Percentiles rank a stretch among this genome's conserved stretches.
Conservation (phyloP, 306 rosid genomes). For the Castanea sativa region DNA sequence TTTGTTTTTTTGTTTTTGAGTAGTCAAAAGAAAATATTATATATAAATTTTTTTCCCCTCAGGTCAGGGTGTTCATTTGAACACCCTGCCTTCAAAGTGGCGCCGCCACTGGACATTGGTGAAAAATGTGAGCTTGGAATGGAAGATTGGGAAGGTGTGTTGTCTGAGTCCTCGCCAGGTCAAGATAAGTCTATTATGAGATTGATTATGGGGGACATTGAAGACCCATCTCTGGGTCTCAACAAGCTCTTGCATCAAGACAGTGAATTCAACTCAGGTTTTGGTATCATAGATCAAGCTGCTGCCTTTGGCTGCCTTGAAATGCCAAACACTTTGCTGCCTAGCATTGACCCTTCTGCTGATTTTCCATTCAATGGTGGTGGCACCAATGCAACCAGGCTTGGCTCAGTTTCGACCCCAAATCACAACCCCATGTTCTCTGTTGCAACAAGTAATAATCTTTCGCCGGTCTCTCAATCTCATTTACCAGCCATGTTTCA, state of each 20-base stretch:
- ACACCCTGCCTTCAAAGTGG: no score
- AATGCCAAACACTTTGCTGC: conserved; percentile 25
- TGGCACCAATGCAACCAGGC: conserved; percentile 15
- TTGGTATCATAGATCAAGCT: conserved; percentile 52
- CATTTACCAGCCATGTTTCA: conserved; percentile 36
- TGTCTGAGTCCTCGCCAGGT: conserved; percentile 66
- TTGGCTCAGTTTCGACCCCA: conserved; percentile 28
- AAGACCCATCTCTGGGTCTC: conserved; percentile 78
- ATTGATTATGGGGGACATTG: conserved; percentile 81
- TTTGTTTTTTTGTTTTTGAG: no score
- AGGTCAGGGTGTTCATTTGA: no score
- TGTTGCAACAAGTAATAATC: conserved; percentile 32
- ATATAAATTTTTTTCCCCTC: no score
- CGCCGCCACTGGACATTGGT: conserved; percentile 22
- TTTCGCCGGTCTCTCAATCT: conserved; percentile 35
- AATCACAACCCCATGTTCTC: conserved; percentile 29
- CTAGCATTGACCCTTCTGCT: conserved; percentile 43
- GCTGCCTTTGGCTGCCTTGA: conserved; percentile 38
- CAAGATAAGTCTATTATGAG: conserved; percentile 77
- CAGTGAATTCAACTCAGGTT: conserved; percentile 55
- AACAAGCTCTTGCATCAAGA: conserved; percentile 67
- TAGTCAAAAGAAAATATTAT: no score
- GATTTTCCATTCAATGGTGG: conserved; percentile 37
- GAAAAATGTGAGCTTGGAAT: conserved; percentile 71
- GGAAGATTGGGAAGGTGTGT: conserved; percentile 89